These are phyloP conservation scores for Fusarium sp. DNA, from an alignment of 2,329 filamentous ascomycete species.

Conservation along the genomic window DNA sequence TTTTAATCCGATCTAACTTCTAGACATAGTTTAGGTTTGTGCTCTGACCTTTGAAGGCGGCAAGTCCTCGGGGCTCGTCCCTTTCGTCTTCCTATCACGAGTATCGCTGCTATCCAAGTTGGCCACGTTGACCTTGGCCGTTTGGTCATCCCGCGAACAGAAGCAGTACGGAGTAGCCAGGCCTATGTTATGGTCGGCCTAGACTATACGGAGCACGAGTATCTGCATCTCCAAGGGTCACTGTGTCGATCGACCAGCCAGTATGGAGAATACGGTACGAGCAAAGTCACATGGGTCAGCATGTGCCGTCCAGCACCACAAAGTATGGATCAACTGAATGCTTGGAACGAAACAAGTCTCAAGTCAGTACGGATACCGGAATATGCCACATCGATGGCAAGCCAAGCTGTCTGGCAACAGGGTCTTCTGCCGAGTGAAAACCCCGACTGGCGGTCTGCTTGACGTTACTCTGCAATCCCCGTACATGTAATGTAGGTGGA, in stretches of 20 bases:
- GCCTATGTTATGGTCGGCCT: neutral
- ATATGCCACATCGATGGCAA: slow-evolving; percentile 8
- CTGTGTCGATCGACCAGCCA: slow-evolving; percentile 30
- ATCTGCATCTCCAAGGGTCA: slow-evolving; percentile 30
- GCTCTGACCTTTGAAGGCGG: slow-evolving; percentile 31
- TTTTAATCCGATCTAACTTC: slow-evolving; percentile 25
- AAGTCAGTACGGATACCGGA: slow-evolving; percentile 14
- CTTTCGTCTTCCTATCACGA: slow-evolving; percentile 5
- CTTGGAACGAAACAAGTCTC: slow-evolving; percentile 22
- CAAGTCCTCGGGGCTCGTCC: neutral
- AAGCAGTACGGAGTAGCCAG: neutral
- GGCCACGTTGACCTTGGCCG: slow-evolving; percentile 12
- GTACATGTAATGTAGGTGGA: slow-evolving; percentile 20
- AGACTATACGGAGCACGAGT: slow-evolving; percentile 2
- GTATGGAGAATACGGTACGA: slow-evolving; percentile 29
- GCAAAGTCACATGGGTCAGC: slow-evolving; percentile 36
- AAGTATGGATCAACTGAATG: slow-evolving; percentile 24
- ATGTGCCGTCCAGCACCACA: slow-evolving; percentile 23
- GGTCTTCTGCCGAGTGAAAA: slow-evolving; percentile 38
- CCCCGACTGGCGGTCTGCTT: slow-evolving; percentile 43
- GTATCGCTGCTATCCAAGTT: neutral
- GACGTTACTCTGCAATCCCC: slow-evolving; percentile 28
- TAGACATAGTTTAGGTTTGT: slow-evolving; percentile 34
- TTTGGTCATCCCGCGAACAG: slow-evolving; percentile 1
- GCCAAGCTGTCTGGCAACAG: slow-evolving; percentile 29